Percentiles rank a stretch among this genome's conserved stretches.
Conservation (phyloP, 768 basidiomycete genomes). For the Lanmaoa rubissima region DNA sequence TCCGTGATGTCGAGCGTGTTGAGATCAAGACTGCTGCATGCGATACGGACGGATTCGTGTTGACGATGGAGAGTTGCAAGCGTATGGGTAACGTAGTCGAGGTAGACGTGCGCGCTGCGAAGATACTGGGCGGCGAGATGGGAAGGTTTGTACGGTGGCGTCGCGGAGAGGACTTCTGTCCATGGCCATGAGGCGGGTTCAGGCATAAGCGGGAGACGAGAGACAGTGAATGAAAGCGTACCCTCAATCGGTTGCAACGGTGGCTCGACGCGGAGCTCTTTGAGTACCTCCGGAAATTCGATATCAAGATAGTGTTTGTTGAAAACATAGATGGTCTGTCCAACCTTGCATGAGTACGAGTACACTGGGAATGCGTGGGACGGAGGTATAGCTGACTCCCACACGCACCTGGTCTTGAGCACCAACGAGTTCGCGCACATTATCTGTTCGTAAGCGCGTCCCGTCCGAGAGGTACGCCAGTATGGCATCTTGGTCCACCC, state of each 20-base stretch:
- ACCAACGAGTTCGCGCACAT: conserved; percentile 73
- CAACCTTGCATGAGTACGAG: conserved; percentile 12
- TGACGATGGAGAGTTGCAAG: conserved; percentile 59
- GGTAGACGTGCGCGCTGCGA: conserved; percentile 60
- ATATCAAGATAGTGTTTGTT: conserved; percentile 79
- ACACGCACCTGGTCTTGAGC: conserved; percentile 66
- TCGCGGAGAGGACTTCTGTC: conserved; percentile 59
- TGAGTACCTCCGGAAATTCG: conserved; percentile 62
- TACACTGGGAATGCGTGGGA: neutral
- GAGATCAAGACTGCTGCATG: conserved; percentile 68
- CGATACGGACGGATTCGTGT: conserved; percentile 68
- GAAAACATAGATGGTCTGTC: conserved; percentile 74
- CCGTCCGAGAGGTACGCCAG: conserved; percentile 83
- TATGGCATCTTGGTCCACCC: conserved; percentile 64
- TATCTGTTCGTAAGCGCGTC: conserved; percentile 63
- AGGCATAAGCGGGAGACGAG: neutral
- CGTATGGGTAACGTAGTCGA: conserved; percentile 55
- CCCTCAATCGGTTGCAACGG: conserved; percentile 71
- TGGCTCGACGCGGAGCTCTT: conserved; percentile 58
- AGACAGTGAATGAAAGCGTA: conserved; percentile 26
- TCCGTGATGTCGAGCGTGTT: conserved; percentile 70
- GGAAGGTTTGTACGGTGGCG: conserved; percentile 69
- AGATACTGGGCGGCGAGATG: conserved; percentile 67
- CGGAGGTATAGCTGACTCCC: neutral
- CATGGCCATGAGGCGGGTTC: neutral